Conservation (phyloP, 176 grass and related monocot genomes). For the Aegilops longissima region DNA sequence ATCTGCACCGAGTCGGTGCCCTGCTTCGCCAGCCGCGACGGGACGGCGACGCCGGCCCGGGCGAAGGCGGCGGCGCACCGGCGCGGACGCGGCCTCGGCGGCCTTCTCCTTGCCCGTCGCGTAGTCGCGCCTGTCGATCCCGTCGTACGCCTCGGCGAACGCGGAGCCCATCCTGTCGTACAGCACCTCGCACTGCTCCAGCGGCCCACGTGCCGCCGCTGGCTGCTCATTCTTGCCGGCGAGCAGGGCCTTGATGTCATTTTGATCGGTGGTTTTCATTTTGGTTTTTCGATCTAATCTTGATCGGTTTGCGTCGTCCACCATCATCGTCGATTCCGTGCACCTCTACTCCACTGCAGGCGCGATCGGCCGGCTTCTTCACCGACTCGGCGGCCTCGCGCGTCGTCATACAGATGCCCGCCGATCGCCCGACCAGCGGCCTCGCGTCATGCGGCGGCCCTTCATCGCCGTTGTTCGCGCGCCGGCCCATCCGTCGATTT, state of each 20-base stretch:
- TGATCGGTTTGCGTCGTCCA: too few relatives aligned
- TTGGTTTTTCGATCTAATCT: too few relatives aligned
- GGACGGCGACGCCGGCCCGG: background rate
- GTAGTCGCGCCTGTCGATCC: constrained; percentile 14
- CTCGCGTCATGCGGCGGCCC: too few relatives aligned
- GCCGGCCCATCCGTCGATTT: too few relatives aligned
- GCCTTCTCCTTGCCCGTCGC: background rate
- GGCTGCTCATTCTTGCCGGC: background rate
- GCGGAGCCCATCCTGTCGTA: background rate
- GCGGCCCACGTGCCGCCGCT: background rate
- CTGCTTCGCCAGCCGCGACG: constrained; percentile 3
- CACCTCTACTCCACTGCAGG: too few relatives aligned
- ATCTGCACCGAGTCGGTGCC: constrained; percentile 1
- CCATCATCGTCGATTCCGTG: too few relatives aligned
- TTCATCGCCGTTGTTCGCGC: too few relatives aligned
- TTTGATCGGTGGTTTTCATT: background rate
- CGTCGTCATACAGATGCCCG: too few relatives aligned
- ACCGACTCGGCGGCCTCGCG: too few relatives aligned
- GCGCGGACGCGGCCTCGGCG: background rate
- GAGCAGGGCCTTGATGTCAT: constrained; percentile 21
- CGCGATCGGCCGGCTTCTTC: too few relatives aligned
- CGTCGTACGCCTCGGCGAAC: constrained; percentile 21
- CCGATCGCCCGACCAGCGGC: too few relatives aligned
- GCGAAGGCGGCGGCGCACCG: background rate
- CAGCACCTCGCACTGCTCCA: constrained; percentile 19